Percentiles rank a stretch among this genome's conserved stretches.
Evolutionary conservation across 805 yeast species (phyloP).

Genomic region (Clavispora phyllophila): DNA sequence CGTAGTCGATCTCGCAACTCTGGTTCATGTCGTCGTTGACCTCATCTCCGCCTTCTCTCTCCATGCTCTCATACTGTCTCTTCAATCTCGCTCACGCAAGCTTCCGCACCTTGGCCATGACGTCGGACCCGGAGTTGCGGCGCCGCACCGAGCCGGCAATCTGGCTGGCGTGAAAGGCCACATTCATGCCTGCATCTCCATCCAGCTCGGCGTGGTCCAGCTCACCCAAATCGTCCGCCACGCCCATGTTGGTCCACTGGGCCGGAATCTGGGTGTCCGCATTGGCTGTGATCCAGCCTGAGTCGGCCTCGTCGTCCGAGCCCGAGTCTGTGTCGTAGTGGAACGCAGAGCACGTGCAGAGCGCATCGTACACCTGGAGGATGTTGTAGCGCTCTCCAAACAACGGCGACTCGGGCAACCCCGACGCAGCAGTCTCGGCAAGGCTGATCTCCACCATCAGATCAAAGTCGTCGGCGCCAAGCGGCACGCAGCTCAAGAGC

Average conservation of each 20-base stretch:
- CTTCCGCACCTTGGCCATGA: background rate
- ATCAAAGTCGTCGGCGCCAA: constrained; percentile 13
- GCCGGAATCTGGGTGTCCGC: constrained; percentile 17
- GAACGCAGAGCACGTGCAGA: constrained; percentile 35
- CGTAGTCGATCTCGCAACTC: too few species aligned
- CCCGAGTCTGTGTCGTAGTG: constrained; percentile 26
- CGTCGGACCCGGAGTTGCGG: constrained; percentile 14
- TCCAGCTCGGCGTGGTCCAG: constrained; percentile 20
- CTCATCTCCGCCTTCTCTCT: background rate
- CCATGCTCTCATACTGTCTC: too few species aligned
- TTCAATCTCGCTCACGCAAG: background rate
- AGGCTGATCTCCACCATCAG: constrained; percentile 19
- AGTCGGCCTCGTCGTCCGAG: constrained; percentile 18
- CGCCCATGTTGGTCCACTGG: constrained; percentile 27
- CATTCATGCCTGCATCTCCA: constrained; percentile 37
- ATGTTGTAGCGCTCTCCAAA: constrained; percentile 1
- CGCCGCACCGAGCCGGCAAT: constrained; percentile 31
- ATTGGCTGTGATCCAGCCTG: constrained; percentile 12
- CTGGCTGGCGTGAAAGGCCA: constrained; percentile 34
- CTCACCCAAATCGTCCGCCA: constrained; percentile 35
- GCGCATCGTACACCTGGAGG: constrained; percentile 25
- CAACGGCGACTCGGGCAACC: constrained; percentile 1
- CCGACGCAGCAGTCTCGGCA: background rate
- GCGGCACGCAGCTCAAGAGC: constrained; percentile 8
- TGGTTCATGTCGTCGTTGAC: too few species aligned